phyloP scores from a whole-genome alignment of 768 basidiomycete species.

The Lanmaoa pseudosensibilis region DNA sequence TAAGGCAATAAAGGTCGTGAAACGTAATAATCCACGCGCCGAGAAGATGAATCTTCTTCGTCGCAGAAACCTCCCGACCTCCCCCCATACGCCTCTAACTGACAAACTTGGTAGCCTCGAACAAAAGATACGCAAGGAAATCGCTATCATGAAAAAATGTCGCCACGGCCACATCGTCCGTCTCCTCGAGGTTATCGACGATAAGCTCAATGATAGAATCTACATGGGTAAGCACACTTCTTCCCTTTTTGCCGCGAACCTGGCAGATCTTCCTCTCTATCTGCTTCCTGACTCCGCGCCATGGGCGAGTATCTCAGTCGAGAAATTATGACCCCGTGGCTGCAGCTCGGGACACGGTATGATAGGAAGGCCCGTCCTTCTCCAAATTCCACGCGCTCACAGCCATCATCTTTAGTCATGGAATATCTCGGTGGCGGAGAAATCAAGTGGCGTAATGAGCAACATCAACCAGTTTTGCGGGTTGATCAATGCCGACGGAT shows the following conservation, averaged over 20 bases:
- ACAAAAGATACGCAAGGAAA: constrained; percentile 86
- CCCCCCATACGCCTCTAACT: constrained; percentile 54
- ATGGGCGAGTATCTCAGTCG: constrained; percentile 32
- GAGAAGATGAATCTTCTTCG: constrained; percentile 58
- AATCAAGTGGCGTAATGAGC: constrained; percentile 78
- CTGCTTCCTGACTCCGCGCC: constrained; percentile 25
- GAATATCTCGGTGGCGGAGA: constrained; percentile 96
- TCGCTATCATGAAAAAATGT: constrained; percentile 98
- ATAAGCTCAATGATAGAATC: constrained; percentile 80
- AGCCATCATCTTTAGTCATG: constrained; percentile 60
- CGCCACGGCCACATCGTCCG: constrained; percentile 86
- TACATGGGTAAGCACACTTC: constrained; percentile 79
- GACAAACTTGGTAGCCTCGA: constrained; percentile 73
- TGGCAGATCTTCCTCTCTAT: constrained; percentile 18
- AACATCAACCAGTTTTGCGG: constrained; percentile 71
- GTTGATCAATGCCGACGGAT: constrained; percentile 84
- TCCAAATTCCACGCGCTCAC: constrained; percentile 22
- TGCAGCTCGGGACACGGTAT: constrained; percentile 32
- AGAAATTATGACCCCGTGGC: constrained; percentile 35
- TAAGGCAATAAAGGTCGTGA: constrained; percentile 80
- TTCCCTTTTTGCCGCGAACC: constrained; percentile 12
- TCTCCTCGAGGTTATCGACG: constrained; percentile 93
- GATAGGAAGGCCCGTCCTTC: constrained; percentile 24
- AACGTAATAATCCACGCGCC: constrained; percentile 68
- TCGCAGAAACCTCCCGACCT: constrained; percentile 44